Base-by-base conservation (phyloP, 345 rosid genomes). In the Aquilaria sinensis region DNA sequence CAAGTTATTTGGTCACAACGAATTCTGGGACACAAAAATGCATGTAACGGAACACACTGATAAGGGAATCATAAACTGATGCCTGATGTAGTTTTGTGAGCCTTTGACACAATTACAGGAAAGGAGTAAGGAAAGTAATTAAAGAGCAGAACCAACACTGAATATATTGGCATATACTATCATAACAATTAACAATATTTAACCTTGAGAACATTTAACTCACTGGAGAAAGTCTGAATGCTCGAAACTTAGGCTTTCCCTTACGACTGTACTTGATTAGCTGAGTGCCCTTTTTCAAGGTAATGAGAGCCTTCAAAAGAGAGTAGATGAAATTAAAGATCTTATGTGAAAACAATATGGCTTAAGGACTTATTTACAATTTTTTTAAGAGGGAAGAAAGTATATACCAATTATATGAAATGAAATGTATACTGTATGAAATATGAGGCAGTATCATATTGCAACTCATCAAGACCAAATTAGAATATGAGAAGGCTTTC, bases 171-270 rank as follows among this genome's bases (percentile, higher is more conserved):
- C 6, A 15, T 33, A 23, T 23, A 23, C 23, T 23, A 47, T 14
- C 46, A 62, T 31, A 7, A 14, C 32, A 49, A 32, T 15, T 6
- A 13, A 23, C 15, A 53, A 56, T 50, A 33, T 64, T 47, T 51
- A 13, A 56, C 37, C 14, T 46, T 11, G 43, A 60, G 6, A 45
- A 58, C 63, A 67, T 57, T 47, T 30, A 70, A 69, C 80, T 83
- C 78, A 94, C 97, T 61, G 80, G 68, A 1, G 90, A 79, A 64
- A 82, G 78, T 77, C 88, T 83, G 74, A 87, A 87, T 31, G 88
- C 72, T 9, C 97, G 96, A 69, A 94, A 88, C 68, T 94, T 94
- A 5, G 97, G 99, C 63, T 86, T 94, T 31, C 97, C 95, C 79
- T 86, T 86, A 56, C 99, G 81, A 75, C 90, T 94, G 68, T 94